Conservation (phyloP, 148 eudicot species). For the Nepenthes gracilis region DNA sequence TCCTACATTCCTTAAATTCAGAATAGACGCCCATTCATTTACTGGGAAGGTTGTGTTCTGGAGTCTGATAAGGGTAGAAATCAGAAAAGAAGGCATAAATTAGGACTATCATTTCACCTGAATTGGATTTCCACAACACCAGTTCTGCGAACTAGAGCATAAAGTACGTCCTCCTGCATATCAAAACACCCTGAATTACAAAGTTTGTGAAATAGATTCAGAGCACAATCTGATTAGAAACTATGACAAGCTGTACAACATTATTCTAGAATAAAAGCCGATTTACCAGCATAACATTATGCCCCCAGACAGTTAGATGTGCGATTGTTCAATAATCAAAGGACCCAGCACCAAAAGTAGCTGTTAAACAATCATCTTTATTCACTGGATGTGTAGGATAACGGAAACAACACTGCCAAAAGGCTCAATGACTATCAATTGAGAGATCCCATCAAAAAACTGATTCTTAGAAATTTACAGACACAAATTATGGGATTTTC, state of each 20-base stretch:
- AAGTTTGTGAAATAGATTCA: neutral
- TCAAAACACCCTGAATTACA: conserved; percentile 7
- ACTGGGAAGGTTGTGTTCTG: neutral
- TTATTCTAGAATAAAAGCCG: no score
- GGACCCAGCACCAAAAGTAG: no score
- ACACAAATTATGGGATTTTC: no score
- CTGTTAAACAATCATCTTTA: no score
- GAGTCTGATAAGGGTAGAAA: neutral
- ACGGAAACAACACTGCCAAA: no score
- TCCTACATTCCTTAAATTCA: neutral
- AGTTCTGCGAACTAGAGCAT: conserved; percentile 90
- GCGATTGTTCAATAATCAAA: neutral
- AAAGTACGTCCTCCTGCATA: conserved; percentile 87
- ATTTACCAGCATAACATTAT: no score
- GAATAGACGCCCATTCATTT: neutral
- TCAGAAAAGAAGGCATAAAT: neutral
- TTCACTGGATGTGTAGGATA: no score
- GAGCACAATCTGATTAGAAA: no score
- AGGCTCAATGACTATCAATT: no score
- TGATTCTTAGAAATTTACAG: no score
- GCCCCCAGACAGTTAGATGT: neutral
- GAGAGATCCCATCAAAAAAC: no score
- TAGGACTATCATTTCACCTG: conserved; percentile 29
- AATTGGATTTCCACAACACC: conserved; percentile 97
- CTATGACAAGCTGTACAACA: neutral